Evolutionary conservation across 2,329 filamentous ascomycete species (phyloP), one percentile per base, ranked within the genome.

Genomic region (Dactylella cylindrospora): DNA sequence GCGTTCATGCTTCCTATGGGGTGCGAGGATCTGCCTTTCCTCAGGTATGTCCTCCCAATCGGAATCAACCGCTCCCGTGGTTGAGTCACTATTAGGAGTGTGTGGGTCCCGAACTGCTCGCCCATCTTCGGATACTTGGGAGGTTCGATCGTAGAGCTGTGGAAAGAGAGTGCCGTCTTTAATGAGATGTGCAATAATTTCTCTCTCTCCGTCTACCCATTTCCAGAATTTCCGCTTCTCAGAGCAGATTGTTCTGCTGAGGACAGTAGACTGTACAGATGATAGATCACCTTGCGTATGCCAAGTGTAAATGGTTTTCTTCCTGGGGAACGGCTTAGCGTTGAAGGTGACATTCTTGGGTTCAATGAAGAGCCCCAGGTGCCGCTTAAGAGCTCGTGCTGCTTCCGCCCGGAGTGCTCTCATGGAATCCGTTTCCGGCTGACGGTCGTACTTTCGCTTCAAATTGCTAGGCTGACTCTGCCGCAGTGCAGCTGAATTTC

Each of bases 221-320:
- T 36, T 50, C n/a, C 22, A 9, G 28, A 50, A 39, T 6, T 10
- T 33, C 8, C 44, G 33, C 9, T 25, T 13, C 3, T 41, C 35
- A 23, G 26, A 9, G 5, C 36, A 12, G n/a, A 43, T 43, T 13
- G 52, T 57, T 8, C 22, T 33, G 1, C 9, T 22, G 12, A 49
- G 8, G 6, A 57, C 15, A 5, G 23, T 10, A 6, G 41, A 35
- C n/a, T 49, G 22, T 5, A 15, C 9, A 6, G 29, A 13, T 1
- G n/a, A 23, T 5, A 57, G 15, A n/a, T 39, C 23, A 25, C 38
- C 45, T 3, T 33, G 17, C 0, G 25, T 2, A 15, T 32, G 44
- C 53, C 53, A 59, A 2, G 51, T 7, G n/a, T 59, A 59, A 4
- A 44, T 7, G 5, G 53, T 59, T 10, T 39, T 50, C 20, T 23